Base-by-base conservation (phyloP, 75 land plant species). In the Picea sitchensis region DNA sequence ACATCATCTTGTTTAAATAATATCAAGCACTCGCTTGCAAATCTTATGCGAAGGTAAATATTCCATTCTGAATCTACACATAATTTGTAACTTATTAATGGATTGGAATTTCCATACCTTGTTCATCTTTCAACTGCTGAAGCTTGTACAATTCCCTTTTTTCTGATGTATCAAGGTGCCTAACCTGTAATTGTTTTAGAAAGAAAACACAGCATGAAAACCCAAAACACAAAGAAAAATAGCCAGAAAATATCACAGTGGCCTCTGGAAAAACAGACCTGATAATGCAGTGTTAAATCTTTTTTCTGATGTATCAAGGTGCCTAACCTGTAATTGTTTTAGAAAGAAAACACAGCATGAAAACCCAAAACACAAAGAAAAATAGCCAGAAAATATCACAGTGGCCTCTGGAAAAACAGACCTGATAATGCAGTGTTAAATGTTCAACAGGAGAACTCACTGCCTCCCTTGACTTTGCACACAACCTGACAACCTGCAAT, bases 401-500 rank as follows among this genome's bases (percentile, higher is more conserved):
- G 14, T 20, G 76, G 5, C 13, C n/a, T 8, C n/a, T 7, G 26
- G 31, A 65, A 18, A 8, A 72, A 81, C 62, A 63, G 56, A 95
- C 99, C 96, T 98, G 99, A 82, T 98, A 98, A 75, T 98, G 99
- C 34, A 98, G 89, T 26, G 99, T 98, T 58, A 98, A 82, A 87
- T 98, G 99, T 76, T 98, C 99, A 59, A 98, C 99, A 64, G 99
- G 99, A 68, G 99, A 98, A 77, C 95, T 95, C 8, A 98, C 98
- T 78, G 99, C 99, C 83, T 98, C 99, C 76, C 99, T 84, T 71
- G 99, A 98, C 78, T 98, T 98, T 5, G 99, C 99, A 92, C 99
- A 95, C 32, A 98, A 83, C 73, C 98, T 85, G 14, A 98, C 99
- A 81, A 98, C 99, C 99, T 98, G 83, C 30, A 65, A 51, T 11